Percentiles rank a stretch among this genome's conserved stretches.
Conservation (phyloP, 163 green algal species). For the Smithsoniella earleae region DNA sequence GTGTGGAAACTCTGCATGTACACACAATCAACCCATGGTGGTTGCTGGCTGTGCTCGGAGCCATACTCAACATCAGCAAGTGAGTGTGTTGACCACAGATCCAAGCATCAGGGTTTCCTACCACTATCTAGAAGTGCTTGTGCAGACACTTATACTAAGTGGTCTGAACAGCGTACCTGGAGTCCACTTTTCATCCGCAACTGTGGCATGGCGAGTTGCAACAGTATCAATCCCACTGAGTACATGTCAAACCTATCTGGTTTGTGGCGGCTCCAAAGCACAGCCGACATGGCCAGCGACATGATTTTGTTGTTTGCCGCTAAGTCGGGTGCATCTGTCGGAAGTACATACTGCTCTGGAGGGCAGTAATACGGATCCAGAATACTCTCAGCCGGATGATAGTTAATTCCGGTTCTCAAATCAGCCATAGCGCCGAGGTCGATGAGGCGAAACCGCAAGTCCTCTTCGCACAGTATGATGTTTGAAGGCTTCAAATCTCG, state of each 20-base stretch:
- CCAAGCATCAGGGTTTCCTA: no score
- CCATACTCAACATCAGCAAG: no score
- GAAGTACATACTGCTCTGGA: conserved; percentile 92
- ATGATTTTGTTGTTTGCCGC: conserved; percentile 54
- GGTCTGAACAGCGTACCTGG: conserved; percentile 4
- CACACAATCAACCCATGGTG: no score
- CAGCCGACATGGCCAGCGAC: conserved; percentile 74
- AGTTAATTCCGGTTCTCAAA: conserved; percentile 94
- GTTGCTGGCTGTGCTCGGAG: no score
- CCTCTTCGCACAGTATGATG: conserved; percentile 67
- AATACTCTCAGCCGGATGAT: conserved; percentile 92
- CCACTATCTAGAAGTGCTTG: no score
- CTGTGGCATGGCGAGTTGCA: conserved; percentile 44
- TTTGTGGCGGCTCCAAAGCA: conserved; percentile 86
- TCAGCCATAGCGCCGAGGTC: conserved; percentile 92
- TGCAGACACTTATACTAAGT: no score
- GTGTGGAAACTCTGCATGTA: conserved; percentile 38
- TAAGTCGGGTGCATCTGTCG: conserved; percentile 60
- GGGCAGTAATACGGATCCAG: conserved; percentile 87
- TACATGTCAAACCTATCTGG: conserved; percentile 94
- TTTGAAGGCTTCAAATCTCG: conserved; percentile 89
- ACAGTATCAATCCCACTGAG: conserved; percentile 43
- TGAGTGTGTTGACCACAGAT: no score
- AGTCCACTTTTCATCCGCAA: conserved; percentile 39
- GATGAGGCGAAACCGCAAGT: conserved; percentile 80